These are phyloP conservation scores for Arctium lappa DNA, from an alignment of 129 eudicot genomes.

Conservation along the genomic window DNA sequence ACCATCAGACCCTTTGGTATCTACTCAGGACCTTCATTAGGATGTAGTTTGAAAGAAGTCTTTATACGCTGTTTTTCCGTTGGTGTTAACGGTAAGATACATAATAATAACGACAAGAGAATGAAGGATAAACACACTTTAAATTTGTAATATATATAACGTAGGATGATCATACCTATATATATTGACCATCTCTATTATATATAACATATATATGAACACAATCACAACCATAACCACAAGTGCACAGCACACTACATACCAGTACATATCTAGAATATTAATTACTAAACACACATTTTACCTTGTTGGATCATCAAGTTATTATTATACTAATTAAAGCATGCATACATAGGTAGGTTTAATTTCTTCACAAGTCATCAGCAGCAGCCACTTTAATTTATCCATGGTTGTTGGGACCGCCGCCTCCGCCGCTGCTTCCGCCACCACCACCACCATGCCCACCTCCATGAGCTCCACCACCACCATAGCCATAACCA, in stretches of 20 bases:
- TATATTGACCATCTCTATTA: conserved; percentile 11
- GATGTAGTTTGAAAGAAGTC: background rate
- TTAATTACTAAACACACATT: background rate
- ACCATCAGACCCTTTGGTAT: too few species aligned
- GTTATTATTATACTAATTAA: conserved; percentile 11
- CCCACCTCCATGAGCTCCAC: conserved; percentile 56
- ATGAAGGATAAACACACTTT: background rate
- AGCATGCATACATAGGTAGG: background rate
- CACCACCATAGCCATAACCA: conserved; percentile 54
- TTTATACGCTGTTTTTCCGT: background rate
- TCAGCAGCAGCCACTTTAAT: background rate
- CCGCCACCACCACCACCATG: conserved; percentile 37
- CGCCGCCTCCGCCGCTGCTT: background rate
- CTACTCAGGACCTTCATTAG: too few species aligned
- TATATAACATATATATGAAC: conserved; percentile 5
- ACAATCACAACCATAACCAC: conserved; percentile 23
- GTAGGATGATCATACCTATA: conserved; percentile 16
- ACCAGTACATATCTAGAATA: background rate
- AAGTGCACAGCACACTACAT: background rate
- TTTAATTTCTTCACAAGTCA: background rate
- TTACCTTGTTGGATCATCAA: conserved; percentile 16
- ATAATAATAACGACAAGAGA: background rate
- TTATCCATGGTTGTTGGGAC: conserved; percentile 22
- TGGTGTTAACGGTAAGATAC: background rate
- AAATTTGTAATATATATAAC: conserved; percentile 1